A percentile compares a stretch with the other conserved stretches of the same genome.
Evolutionary conservation across 2,329 filamentous ascomycete genomes (phyloP).

Genomic region (Hypocreales sp.): DNA sequence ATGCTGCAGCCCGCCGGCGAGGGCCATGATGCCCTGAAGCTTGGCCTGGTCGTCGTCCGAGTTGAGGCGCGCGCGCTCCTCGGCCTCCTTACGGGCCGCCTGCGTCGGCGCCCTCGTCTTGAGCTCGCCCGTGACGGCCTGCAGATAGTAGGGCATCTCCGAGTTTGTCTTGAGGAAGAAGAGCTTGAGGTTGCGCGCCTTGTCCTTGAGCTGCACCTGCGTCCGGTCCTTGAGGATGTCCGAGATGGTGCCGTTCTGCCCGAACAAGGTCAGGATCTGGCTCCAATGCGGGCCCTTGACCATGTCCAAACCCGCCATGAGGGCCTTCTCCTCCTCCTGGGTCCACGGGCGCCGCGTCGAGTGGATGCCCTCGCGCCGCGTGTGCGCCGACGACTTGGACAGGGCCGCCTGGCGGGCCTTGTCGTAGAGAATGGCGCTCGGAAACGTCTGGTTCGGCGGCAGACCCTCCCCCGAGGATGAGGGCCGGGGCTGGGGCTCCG

Average conservation of each 20-base stretch:
- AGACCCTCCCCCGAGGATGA: slow-evolving; percentile 21
- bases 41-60: slow-evolving; percentile 44
- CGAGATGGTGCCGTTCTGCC: slow-evolving; percentile 61
- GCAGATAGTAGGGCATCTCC: slow-evolving; percentile 77
- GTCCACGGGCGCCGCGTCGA: slow-evolving; percentile 69
- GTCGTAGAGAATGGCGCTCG: slow-evolving; percentile 40
- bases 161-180: slow-evolving; percentile 87
- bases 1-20: slow-evolving; percentile 36
- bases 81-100: slow-evolving; percentile 52
- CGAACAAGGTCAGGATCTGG: slow-evolving; percentile 75
- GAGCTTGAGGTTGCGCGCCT: slow-evolving; percentile 75
- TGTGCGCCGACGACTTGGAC: slow-evolving; percentile 38
- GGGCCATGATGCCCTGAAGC: slow-evolving; percentile 42
- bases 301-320: slow-evolving; percentile 76
- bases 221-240: slow-evolving; percentile 78
- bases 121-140: slow-evolving; percentile 77
- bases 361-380: slow-evolving; percentile 39
- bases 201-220: slow-evolving; percentile 86
- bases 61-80: slow-evolving; percentile 43
- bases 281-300: slow-evolving; percentile 91
- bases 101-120: slow-evolving; percentile 70
- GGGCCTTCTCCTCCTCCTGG: slow-evolving; percentile 73
- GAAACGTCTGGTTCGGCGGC: slow-evolving; percentile 40
- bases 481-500: slow-evolving; percentile 16
- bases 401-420: slow-evolving; percentile 42